Conservation (phyloP, 2,329 filamentous ascomycete species). For the Alternaria brassicicola region DNA sequence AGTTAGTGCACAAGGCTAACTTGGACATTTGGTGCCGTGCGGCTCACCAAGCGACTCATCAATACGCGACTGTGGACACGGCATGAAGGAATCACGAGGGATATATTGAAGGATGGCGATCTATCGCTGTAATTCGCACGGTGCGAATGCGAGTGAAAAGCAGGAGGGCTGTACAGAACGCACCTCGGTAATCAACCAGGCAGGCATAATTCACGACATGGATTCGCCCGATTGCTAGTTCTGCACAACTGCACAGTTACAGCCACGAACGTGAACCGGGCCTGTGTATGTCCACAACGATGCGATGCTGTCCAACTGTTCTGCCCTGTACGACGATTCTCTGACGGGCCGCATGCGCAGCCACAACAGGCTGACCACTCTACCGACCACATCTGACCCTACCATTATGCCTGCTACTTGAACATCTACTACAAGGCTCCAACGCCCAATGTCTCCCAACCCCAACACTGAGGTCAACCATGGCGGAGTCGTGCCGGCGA, state of each 20-base stretch:
- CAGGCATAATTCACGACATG: background rate
- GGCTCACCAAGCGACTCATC: conserved; percentile 7
- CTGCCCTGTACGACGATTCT: conserved; percentile 12
- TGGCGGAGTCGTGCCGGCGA: background rate
- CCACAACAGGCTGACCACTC: conserved; percentile 8
- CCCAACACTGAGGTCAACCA: background rate
- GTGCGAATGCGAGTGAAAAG: background rate
- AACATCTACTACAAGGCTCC: background rate
- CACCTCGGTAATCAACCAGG: background rate
- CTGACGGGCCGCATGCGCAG: conserved; percentile 18
- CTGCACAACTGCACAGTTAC: background rate
- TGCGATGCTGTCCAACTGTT: background rate
- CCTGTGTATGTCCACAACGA: background rate
- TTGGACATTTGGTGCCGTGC: background rate
- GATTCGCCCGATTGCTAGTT: background rate
- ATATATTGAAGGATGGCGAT: background rate
- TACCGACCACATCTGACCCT: background rate
- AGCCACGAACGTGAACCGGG: background rate
- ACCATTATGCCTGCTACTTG: background rate
- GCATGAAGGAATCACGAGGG: background rate
- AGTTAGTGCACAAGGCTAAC: background rate
- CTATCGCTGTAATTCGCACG: background rate
- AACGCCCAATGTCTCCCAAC: background rate
- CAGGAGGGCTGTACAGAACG: background rate
- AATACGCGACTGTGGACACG: background rate